phyloP scores from a whole-genome alignment of 139 green algal species.

The Coccomyxa sp. region DNA sequence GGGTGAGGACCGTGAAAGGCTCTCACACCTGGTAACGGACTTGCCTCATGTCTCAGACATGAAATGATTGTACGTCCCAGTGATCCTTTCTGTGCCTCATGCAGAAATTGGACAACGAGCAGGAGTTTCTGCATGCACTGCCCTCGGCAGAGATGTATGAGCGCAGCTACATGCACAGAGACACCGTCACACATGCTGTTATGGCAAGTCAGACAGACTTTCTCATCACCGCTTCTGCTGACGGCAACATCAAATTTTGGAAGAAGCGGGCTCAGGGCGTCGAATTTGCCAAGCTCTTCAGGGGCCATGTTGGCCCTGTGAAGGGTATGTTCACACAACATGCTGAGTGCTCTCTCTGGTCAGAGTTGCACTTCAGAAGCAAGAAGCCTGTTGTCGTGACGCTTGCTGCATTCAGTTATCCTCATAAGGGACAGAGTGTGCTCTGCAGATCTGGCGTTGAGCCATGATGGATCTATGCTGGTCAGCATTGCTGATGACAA shows the following conservation, averaged over 20 bases:
- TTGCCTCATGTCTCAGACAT: neutral
- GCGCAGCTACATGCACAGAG: slow-evolving; percentile 96
- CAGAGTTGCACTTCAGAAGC: no score
- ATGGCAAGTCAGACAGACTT: slow-evolving; percentile 63
- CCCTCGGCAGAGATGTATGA: slow-evolving; percentile 90
- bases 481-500: slow-evolving; percentile 40
- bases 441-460: slow-evolving; percentile 32
- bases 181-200: slow-evolving; percentile 85
- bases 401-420: no score
- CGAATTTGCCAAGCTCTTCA: slow-evolving; percentile 89
- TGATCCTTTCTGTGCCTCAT: neutral
- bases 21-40: neutral
- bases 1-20: slow-evolving; percentile 16
- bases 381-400: no score
- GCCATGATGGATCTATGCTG: slow-evolving; percentile 32
- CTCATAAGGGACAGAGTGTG: neutral
- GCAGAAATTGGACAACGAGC: slow-evolving; percentile 57
- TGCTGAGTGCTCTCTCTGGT: no score
- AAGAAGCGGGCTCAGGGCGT: slow-evolving; percentile 86
- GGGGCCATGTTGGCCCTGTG: slow-evolving; percentile 80
- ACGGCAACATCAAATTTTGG: slow-evolving; percentile 99
- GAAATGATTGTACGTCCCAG: neutral
- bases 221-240: slow-evolving; percentile 76
- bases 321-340: slow-evolving; percentile 60
- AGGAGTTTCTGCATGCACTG: slow-evolving; percentile 68